Evolutionary conservation across 73 alveolate species (phyloP).

Genomic region (Breviolum minutum): DNA sequence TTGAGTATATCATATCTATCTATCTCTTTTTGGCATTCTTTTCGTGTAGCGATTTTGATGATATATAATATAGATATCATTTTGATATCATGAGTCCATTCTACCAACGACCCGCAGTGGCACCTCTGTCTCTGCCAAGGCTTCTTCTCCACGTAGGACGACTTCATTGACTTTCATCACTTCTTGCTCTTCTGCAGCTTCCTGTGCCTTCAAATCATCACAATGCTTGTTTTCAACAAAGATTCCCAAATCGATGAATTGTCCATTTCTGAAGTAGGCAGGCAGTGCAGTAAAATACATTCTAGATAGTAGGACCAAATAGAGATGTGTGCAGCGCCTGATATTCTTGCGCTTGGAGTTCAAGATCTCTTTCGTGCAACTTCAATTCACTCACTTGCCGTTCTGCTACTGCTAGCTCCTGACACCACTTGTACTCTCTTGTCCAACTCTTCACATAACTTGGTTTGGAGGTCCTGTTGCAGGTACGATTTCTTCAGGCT

Average conservation of each 20-base stretch:
- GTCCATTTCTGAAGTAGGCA: too few relatives aligned
- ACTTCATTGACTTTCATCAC: neutral
- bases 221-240: too few relatives aligned
- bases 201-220: neutral
- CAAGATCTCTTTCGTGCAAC: slow-evolving; percentile 28
- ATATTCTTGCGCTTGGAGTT: slow-evolving; percentile 17
- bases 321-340: neutral
- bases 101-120: neutral
- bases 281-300: too few relatives aligned
- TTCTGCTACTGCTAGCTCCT: slow-evolving; percentile 50
- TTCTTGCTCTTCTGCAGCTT: slow-evolving; percentile 20
- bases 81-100: neutral
- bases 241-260: too few relatives aligned
- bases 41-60: neutral
- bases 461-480: neutral
- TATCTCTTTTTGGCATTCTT: too few relatives aligned
- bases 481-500: slow-evolving; percentile 6
- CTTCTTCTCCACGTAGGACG: slow-evolving; percentile 17
- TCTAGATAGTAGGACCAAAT: neutral
- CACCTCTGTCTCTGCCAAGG: slow-evolving; percentile 1
- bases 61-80: neutral
- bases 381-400: slow-evolving; percentile 32
- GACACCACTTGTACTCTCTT: neutral
- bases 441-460: neutral
- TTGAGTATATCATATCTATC: too few relatives aligned